Base-by-base conservation (phyloP, 1,284 basidiomycete species). In the Melampsora larici-populina region DNA sequence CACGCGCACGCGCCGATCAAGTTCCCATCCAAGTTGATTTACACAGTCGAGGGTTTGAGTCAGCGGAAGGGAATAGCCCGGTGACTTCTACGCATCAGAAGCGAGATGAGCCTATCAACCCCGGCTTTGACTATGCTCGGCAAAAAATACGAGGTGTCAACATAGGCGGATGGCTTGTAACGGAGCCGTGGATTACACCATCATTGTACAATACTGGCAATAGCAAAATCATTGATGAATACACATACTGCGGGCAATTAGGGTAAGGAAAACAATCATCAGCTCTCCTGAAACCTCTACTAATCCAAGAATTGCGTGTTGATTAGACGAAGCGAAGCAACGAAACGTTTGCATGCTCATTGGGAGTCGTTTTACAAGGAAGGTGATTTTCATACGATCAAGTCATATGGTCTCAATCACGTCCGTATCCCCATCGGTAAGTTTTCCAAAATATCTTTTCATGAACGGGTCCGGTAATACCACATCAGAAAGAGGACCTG, bases 371-470 rank as follows among this genome's bases (percentile, higher is more conserved):
- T 88, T 87, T 91, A 94, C 80, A 92, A 90, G 5, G 90, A 93
- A 82, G 81, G 85, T 31, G 92, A 94, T 83, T 90, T 94, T 81
- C 84, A 84, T 51, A 87, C 86, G 71, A 93, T 93, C 75, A 88
- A 89, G 68, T 88, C 87, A 70, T 91, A 91, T 21, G 90, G 90
- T 11, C 85, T 93, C 71, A 93, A 93, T 83, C 92, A 93, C 83
- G 91, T 94, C 79, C 89, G 94, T 51, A 85, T 97, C 55, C 94
- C 94, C 2, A 91, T 97, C 79, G 92, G 92, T 29, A 93, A 90
- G 84, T 31, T 13, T 29, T 29, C 31, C 33, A 36, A 3, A 17
- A 15, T n/a, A n/a, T n/a, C n/a, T n/a, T n/a, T n/a, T n/a, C n/a
- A n/a, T n/a, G n/a, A n/a, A n/a, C n/a, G n/a, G n/a, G n/a, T n/a